Percentiles rank a stretch among this genome's conserved stretches.
Conservation (phyloP, 176 grass and related monocot species). For the Puccinellia tenuiflora region DNA sequence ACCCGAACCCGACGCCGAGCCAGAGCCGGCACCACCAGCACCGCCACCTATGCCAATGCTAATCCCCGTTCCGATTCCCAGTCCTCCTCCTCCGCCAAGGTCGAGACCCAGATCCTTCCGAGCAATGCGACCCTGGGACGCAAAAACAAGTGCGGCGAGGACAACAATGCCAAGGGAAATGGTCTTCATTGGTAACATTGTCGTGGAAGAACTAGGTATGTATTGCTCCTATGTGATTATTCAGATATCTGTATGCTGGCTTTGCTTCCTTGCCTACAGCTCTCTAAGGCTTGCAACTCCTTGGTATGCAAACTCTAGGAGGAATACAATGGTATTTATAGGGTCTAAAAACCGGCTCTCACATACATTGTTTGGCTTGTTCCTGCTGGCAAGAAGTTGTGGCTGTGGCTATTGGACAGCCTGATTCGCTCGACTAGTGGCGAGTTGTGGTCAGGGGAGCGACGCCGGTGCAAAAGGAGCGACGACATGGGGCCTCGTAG, state of each 20-base stretch:
- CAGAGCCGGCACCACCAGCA: background rate
- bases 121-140: slow-evolving; percentile 14
- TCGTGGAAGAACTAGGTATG: background rate
- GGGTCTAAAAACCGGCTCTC: background rate
- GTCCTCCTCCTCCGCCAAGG: background rate
- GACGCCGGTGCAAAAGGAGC: background rate
- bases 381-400: slow-evolving; percentile 15
- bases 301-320: background rate
- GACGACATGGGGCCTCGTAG: background rate
- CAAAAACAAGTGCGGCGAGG: slow-evolving; percentile 6
- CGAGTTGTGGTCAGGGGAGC: background rate
- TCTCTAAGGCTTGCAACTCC: background rate
- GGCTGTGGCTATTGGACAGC: slow-evolving; percentile 22
- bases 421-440: background rate
- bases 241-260: background rate
- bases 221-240: background rate
- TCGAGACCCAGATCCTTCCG: slow-evolving; percentile 18
- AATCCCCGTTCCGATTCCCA: background rate
- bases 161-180: slow-evolving; percentile 5
- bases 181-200: background rate
- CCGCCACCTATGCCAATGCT: slow-evolving; percentile 34
- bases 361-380: background rate
- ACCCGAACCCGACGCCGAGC: background rate
- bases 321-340: slow-evolving; percentile 20
- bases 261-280: background rate